Conservation (phyloP, 176 grass and related monocot species). For the Tillandsia leiboldiana region DNA sequence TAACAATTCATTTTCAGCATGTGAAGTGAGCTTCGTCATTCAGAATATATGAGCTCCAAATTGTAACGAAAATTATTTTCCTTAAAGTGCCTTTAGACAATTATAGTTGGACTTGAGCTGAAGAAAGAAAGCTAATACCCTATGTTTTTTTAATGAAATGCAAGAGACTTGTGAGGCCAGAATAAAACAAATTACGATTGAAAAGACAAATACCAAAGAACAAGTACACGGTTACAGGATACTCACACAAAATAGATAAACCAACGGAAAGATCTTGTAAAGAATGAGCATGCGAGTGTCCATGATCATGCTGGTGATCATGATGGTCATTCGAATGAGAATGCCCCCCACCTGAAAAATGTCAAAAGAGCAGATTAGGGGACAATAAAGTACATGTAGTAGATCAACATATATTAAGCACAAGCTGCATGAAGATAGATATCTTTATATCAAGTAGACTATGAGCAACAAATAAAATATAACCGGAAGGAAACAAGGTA, state of each 20-base stretch:
- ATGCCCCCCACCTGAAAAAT: slow-evolving; percentile 61
- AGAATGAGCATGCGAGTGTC: slow-evolving; percentile 75
- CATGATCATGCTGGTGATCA: slow-evolving; percentile 53
- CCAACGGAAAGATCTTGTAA: slow-evolving; percentile 94
- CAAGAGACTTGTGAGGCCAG: not conserved
- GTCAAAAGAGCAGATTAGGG: slow-evolving; percentile 16
- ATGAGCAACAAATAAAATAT: too few relatives aligned
- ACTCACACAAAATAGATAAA: slow-evolving; percentile 89
- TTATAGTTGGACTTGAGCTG: too few relatives aligned
- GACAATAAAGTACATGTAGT: slow-evolving; percentile 6
- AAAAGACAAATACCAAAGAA: not conserved
- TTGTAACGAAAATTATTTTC: too few relatives aligned
- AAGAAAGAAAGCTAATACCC: too few relatives aligned
- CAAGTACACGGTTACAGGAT: not conserved
- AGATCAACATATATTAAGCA: not conserved
- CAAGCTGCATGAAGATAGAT: not conserved
- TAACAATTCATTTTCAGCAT: too few relatives aligned
- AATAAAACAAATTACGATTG: not conserved
- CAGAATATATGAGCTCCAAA: too few relatives aligned
- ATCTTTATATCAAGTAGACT: too few relatives aligned
- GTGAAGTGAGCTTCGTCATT: too few relatives aligned
- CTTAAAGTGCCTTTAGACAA: too few relatives aligned
- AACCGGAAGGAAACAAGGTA: too few relatives aligned
- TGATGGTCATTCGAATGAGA: slow-evolving; percentile 58
- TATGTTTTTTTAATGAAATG: too few relatives aligned